Base-by-base conservation (phyloP, 495 filamentous ascomycete species). In the Hypoxylon subgilvum region DNA sequence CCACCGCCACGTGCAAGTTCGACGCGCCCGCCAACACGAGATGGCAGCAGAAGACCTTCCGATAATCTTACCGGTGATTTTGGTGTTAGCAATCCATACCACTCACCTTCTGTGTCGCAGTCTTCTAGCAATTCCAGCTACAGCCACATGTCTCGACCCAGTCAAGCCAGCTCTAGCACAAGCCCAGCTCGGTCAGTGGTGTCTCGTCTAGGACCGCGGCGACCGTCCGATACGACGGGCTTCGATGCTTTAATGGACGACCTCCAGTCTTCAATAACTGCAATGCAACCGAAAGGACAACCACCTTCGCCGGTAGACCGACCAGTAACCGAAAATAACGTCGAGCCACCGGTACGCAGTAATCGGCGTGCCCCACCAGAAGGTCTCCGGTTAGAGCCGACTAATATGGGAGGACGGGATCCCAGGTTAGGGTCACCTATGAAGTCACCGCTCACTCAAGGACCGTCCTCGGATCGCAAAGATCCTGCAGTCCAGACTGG, bases 101-200 rank as follows among this genome's bases (percentile, higher is more conserved):
- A 89, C 65, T 79, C 78, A 2, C 72, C 85, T 0, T 84, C 86
- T 0, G 81, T 84, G 56, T 94, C 89, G 1, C 80, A 80, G 18
- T 82, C 82, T 1, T 92, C 89, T 4, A 86, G 84, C 32, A 82
- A 80, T n/a, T 91, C 88, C 5, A 80, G 76, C 1, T 82, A 76
- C 17, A 89, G 87, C 14, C 74, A 67, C 25, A 52, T 25, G 22
- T 70, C 67, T 16, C 80, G 84, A 6, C 75, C 75, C 0, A 84
- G 85, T 51, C 87, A 85, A 69, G 79, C 84, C 2, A 92, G 88
- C 63, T 91, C 89, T 2, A 79, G 84, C 46, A 90, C 89, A 3
- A 95, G 81, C 56, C 84, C 83, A 1, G 76, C 82, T 5, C 69
- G 73, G 22, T 80, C 79, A 13, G 46, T 76, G n/a, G 43, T 46